Percentiles rank a stretch among this genome's conserved stretches.
These are phyloP conservation scores for Knoxdaviesia capensis DNA, from an alignment of 2,329 filamentous ascomycete genomes.

Conservation along the genomic window DNA sequence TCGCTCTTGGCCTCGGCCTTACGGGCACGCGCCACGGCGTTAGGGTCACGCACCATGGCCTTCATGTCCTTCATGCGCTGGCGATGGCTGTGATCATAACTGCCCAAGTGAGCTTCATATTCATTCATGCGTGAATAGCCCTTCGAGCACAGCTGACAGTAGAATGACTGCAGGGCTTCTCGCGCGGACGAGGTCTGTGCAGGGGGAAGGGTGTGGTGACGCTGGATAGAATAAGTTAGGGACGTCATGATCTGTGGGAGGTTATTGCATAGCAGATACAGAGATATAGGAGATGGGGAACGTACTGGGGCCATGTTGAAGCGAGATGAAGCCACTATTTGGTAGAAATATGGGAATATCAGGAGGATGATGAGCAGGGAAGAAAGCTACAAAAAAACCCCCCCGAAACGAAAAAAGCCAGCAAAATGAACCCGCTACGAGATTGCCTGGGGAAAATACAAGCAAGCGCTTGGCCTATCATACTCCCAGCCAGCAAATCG, in stretches of 20 bases:
- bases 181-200: conserved; percentile 45
- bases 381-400: too few relatives aligned
- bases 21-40: conserved; percentile 41
- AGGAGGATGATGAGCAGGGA: too few relatives aligned
- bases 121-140: conserved; percentile 91
- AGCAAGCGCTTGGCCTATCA: too few relatives aligned
- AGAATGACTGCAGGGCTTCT: conserved; percentile 62
- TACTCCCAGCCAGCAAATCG: too few relatives aligned
- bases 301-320: conserved; percentile 34
- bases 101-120: conserved; percentile 83
- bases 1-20: conserved; percentile 52
- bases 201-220: conserved; percentile 35
- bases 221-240: conserved; percentile 12
- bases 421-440: too few relatives aligned
- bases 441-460: too few relatives aligned
- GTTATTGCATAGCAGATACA: conserved; percentile 22
- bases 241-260: not conserved
- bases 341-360: too few relatives aligned
- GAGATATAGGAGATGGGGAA: conserved; percentile 12
- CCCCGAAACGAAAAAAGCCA: too few relatives aligned
- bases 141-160: conserved; percentile 76
- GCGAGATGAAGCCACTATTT: not conserved
- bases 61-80: conserved; percentile 81
- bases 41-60: conserved; percentile 55
- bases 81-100: conserved; percentile 90